These are phyloP conservation scores for Niebla homalea DNA, from an alignment of 495 filamentous ascomycete species.

Conservation along the genomic window DNA sequence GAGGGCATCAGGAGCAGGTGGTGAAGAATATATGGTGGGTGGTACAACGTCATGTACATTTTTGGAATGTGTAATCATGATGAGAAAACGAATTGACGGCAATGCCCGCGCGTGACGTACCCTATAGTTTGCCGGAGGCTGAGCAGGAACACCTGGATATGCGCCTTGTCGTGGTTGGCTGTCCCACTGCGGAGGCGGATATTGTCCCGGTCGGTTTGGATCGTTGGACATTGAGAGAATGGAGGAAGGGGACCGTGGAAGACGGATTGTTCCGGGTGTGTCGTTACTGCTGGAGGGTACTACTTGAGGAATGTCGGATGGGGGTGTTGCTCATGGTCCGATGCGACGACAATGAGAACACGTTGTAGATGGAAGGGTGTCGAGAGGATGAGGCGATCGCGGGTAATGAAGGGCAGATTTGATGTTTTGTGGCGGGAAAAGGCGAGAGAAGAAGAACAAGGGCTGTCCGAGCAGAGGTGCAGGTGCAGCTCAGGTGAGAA, in stretches of 20 bases:
- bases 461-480: too few relatives aligned
- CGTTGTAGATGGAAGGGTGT: background rate
- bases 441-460: too few relatives aligned
- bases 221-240: slow-evolving; percentile 37
- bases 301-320: background rate
- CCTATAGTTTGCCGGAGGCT: slow-evolving; percentile 28
- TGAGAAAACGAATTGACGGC: slow-evolving; percentile 2
- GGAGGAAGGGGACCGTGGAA: background rate
- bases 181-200: slow-evolving; percentile 36
- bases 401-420: background rate
- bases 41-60: background rate
- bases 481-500: background rate
- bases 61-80: slow-evolving; percentile 5
- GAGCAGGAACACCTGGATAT: slow-evolving; percentile 19
- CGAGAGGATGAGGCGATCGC: background rate
- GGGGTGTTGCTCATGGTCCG: too few relatives aligned
- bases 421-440: background rate
- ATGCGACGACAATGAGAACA: background rate
- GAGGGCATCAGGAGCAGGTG: too few relatives aligned
- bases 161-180: slow-evolving; percentile 31
- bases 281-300: background rate
- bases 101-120: slow-evolving; percentile 23
- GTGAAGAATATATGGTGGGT: too few relatives aligned
- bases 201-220: slow-evolving; percentile 32
- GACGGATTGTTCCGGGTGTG: slow-evolving; percentile 1